Conservation (phyloP, 495 filamentous ascomycete genomes). For the Aspergillus ostianus region DNA sequence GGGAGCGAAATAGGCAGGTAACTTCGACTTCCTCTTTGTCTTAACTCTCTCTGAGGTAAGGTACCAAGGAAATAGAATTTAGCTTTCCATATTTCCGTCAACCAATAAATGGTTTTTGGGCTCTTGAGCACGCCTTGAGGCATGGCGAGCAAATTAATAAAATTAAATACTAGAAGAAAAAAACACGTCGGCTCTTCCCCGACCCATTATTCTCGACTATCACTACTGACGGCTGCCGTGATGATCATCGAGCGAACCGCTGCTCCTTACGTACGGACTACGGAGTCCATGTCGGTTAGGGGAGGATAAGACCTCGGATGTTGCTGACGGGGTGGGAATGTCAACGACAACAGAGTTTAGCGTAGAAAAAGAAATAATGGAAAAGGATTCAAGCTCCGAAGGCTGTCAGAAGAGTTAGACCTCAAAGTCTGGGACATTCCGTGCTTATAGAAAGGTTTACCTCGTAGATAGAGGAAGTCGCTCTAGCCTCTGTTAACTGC, state of each 20-base stretch:
- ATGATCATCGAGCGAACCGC: conserved; percentile 11
- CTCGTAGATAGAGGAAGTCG: too few relatives aligned
- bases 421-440: neutral
- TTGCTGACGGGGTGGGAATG: neutral
- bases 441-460: too few relatives aligned
- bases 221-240: conserved; percentile 3
- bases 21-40: conserved; percentile 3
- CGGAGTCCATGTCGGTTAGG: neutral
- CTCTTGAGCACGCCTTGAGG: too few relatives aligned
- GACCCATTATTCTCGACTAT: neutral
- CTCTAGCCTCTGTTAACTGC: too few relatives aligned
- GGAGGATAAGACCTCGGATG: neutral
- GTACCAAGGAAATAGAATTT: neutral
- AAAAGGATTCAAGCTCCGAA: neutral
- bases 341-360: neutral
- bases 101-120: neutral
- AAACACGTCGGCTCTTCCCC: neutral
- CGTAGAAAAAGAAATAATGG: neutral
- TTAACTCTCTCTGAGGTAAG: neutral
- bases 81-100: conserved; percentile 5
- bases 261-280: neutral
- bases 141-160: too few relatives aligned
- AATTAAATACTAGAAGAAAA: neutral
- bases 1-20: conserved; percentile 1
- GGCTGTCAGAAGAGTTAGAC: neutral